Evolutionary conservation across 2,329 filamentous ascomycete genomes (phyloP), one percentile per base, ranked within the genome.

Genomic region (Aotearoamyces nothofagi): DNA sequence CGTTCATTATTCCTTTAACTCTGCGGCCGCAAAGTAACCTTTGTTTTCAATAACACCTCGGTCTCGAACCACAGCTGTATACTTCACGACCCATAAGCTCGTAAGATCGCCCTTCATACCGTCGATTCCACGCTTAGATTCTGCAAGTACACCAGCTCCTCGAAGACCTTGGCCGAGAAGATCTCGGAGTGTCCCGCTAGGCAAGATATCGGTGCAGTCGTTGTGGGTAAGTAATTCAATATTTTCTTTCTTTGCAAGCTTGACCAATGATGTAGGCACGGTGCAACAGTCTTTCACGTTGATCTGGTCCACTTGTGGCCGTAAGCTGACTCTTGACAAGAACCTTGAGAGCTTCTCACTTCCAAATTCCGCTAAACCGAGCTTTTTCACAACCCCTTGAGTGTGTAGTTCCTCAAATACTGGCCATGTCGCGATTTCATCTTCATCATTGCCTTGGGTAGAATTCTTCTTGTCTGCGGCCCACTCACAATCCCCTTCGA

Each of bases 41-140:
- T 96, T 98, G 50, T 90, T 93, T 61, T 98, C 90, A 39, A 98
- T 87, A 6, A 98, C 90, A 9, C 90, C 90, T 30, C 90, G 66
- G 50, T 96, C 79, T 52, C 80, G 79, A 22, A 96, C 82, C 33
- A 96, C 87, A 1, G 90, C 90, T 20, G 87, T 94, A 51, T 98
- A 98, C 51, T 96, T 92, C 41, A 87, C 78, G 15, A 96, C 90
- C 87, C 90, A 98, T 50, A 87, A 75, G 15, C 90, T 86, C 33
- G 71, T 68, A 27, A 96, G 66, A 39, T 93, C 74, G 4, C 83
- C 86, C 40, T 67, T 63, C 33, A 92, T 58, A 1, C 79, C 78
- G 7, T 58, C 52, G 11, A 52, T 50, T 9, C 57, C 44, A 47
- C 53, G 29, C 47, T 48, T 37, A 37, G 50, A 32, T 49, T 57